Evolutionary conservation across 306 rosid genomes (phyloP).

Genomic region (Vicia sativa): DNA sequence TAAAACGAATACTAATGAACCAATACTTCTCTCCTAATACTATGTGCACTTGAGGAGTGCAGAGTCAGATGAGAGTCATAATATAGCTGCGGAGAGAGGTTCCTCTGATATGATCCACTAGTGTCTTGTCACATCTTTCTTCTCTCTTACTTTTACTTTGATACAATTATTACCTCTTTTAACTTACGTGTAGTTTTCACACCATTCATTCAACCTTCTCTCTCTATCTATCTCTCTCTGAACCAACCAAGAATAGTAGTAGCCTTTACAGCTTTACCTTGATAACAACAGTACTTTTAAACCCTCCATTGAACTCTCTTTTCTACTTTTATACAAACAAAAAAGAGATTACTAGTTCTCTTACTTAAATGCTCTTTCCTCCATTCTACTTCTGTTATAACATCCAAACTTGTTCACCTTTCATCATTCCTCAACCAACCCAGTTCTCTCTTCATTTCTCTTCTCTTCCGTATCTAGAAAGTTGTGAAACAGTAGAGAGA

Average conservation of each 20-base stretch:
- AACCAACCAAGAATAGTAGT: neutral
- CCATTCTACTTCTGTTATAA: constrained; percentile 32
- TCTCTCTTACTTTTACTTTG: constrained; percentile 18
- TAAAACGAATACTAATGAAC: no score
- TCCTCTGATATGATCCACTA: constrained; percentile 36
- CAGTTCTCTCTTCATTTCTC: neutral
- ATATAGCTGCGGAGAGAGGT: constrained; percentile 16
- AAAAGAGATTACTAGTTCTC: neutral
- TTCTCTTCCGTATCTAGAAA: constrained; percentile 1
- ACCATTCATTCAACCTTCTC: constrained; percentile 4
- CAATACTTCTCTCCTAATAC: no score
- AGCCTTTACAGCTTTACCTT: constrained; percentile 42
- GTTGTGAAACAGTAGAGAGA: neutral
- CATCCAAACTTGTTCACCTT: constrained; percentile 5
- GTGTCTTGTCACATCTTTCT: constrained; percentile 36
- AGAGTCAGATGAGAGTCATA: neutral
- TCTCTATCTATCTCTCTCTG: neutral
- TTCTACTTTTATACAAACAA: constrained; percentile 40
- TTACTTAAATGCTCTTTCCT: constrained; percentile 14
- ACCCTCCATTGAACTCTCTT: constrained; percentile 28
- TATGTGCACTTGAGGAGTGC: no score
- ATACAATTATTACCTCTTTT: constrained; percentile 22
- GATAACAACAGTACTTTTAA: constrained; percentile 26
- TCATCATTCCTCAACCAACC: constrained; percentile 24
- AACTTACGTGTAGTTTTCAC: constrained; percentile 26